These are phyloP conservation scores for Phytophthora sansomeana DNA, from an alignment of 352 stramenopile species.

Conservation along the genomic window DNA sequence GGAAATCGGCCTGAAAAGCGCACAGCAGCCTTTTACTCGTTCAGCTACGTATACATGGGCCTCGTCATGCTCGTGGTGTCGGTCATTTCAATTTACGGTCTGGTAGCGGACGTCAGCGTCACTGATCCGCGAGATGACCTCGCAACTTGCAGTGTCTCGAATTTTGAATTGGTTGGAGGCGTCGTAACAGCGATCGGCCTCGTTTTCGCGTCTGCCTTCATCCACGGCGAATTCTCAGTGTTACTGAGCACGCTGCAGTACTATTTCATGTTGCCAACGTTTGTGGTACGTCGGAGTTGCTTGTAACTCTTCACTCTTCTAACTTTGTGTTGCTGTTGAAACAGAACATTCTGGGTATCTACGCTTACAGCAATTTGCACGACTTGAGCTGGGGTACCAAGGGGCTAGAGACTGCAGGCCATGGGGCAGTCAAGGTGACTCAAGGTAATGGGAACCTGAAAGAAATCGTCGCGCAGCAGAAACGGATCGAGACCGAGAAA, in stretches of 20 bases:
- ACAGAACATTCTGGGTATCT: conserved; percentile 86
- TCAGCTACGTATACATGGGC: conserved; percentile 52
- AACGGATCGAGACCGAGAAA: conserved; percentile 47
- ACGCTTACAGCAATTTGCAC: conserved; percentile 86
- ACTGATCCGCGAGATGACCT: conserved; percentile 42
- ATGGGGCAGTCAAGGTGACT: neutral
- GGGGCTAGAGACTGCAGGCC: conserved; percentile 39
- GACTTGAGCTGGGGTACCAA: conserved; percentile 85
- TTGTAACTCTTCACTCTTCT: neutral
- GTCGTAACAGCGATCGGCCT: conserved; percentile 64
- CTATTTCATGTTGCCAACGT: conserved; percentile 73
- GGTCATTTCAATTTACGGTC: conserved; percentile 52
- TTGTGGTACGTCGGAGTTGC: conserved; percentile 12
- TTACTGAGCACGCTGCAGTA: conserved; percentile 75
- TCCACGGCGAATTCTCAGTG: conserved; percentile 77
- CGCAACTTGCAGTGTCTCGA: conserved; percentile 37
- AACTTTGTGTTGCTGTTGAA: conserved; percentile 14
- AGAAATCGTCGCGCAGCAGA: conserved; percentile 62
- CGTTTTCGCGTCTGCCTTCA: conserved; percentile 61
- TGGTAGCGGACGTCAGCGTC: conserved; percentile 36
- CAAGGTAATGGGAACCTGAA: conserved; percentile 41
- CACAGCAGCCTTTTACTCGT: conserved; percentile 56
- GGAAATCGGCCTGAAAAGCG: conserved; percentile 56
- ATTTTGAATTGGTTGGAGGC: conserved; percentile 69
- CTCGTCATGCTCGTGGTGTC: conserved; percentile 59